phyloP scores from a whole-genome alignment of 1,284 basidiomycete genomes.

The Puccinia polysora region DNA sequence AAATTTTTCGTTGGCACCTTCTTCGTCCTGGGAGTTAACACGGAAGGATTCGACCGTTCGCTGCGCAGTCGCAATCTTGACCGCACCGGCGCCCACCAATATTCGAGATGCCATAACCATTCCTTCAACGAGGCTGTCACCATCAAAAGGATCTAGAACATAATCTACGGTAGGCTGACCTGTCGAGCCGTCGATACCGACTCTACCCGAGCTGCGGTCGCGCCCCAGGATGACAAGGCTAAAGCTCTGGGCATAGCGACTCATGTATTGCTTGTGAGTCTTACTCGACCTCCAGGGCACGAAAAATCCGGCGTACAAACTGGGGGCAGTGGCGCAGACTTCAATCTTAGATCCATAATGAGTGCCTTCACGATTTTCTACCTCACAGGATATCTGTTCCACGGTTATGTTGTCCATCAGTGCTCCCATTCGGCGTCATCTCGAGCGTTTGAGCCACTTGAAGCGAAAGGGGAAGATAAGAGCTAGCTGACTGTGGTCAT shows the following conservation, averaged over 20 bases:
- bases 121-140: constrained; percentile 52
- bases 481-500: constrained; percentile 55
- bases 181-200: constrained; percentile 52
- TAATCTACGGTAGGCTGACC: constrained; percentile 54
- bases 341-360: constrained; percentile 56
- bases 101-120: constrained; percentile 54
- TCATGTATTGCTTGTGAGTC: constrained; percentile 54
- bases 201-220: constrained; percentile 52
- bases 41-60: constrained; percentile 50
- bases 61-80: constrained; percentile 54
- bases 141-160: constrained; percentile 53
- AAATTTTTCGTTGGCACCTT: constrained; percentile 51
- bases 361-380: constrained; percentile 51
- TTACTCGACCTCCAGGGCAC: constrained; percentile 51
- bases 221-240: constrained; percentile 51
- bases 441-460: neutral
- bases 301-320: constrained; percentile 52
- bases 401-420: neutral
- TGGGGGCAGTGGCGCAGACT: constrained; percentile 55
- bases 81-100: constrained; percentile 55
- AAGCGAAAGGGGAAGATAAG: constrained; percentile 48
- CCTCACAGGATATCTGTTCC: constrained; percentile 46
- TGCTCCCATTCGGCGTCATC: neutral
- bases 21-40: constrained; percentile 45
- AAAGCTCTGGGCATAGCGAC: constrained; percentile 52